Base-by-base conservation (phyloP, 306 rosid species). In the Boehmeria nivea region DNA sequence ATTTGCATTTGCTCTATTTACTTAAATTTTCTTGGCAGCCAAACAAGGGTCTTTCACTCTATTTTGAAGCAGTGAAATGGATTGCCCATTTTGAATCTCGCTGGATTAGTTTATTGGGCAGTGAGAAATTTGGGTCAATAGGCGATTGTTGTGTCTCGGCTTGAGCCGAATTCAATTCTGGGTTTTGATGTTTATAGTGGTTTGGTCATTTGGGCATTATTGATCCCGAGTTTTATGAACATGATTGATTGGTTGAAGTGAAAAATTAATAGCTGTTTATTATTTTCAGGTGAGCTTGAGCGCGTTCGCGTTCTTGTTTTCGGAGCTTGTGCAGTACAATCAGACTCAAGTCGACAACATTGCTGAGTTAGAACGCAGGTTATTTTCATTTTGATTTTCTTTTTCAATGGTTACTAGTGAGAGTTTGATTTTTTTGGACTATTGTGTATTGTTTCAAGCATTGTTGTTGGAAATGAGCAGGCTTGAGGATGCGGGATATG, bases 271-370 rank as follows among this genome's bases (percentile, higher is more conserved):
- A 3, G 36, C 8, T 28, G 8, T 28, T 6, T 21, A 7, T 51
- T 34, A 25, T 13, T 15, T 64, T 67, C 84, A 91, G 99, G 99
- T 91, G 61, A 91, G 99, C 68, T 83, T 91, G 87, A 91, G 99
- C 70, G 99, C 96, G 14, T 91, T 87, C 72, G 96, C 96, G 24
- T 91, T 91, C 78, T 77, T 91, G 81, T 91, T 91, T 74, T 91
- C 99, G 0, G 99, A 91, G 86, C 96, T 91, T 67, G 96, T 91
- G 71, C 99, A 91, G 78, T 91, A 87, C 79, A 91, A 91, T 53
- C 99, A 91, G 82, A 87, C 96, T 0, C 99, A 87, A 76, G 96
- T 91, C 48, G 96, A 91, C 69, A 91, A 91, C 60, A 91, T 91
- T 50, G 85, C 96, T 20, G 99, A 91, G 70, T 74, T 91, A 54